Base-by-base conservation (phyloP, 805 yeast genomes). In the Phaffomyces antillensis region DNA sequence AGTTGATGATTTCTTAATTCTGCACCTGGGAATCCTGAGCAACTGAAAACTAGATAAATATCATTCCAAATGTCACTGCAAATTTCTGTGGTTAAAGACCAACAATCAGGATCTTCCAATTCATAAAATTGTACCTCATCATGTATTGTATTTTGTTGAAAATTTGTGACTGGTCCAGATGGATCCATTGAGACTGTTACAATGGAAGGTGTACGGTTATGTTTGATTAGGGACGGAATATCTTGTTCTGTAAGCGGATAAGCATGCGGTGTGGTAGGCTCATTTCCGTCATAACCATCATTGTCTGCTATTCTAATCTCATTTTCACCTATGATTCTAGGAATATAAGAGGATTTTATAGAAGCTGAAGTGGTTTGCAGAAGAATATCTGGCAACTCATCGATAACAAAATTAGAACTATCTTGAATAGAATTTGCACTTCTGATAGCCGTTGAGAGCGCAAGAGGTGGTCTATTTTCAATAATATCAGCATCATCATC, bases 231-330 rank as follows among this genome's bases (percentile, higher is more conserved):
- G 3, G 28, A 12, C 5, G 43, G 37, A 23, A 47, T 34, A 18
- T 47, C 52, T 28, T 34, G 41, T 13, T 44, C 45, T 17, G 45
- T 47, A 11, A 50, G 33, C 6, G 52, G 52, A 10, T 35, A 42
- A 5, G 48, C 52, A 8, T 36, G 24, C 9, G 47, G 51, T 0
- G 52, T 45, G 11, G n/a, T 13, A 6, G 28, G 20, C 6, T 17
- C 32, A 11, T 32, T 9, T n/a, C 9, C 30, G 13, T 28, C 13
- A 10, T 28, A 28, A 28, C 11, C 23, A 20, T 20, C 23, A 28
- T 13, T 9, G 11, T 28, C 30, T 28, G 4, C 13, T 28, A 28
- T 28, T 28, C 33, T 17, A 25, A 7, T 30, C 12, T 28, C 31
- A 4, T 30, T 18, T 3, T 15, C 34, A 9, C 41, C 45, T 12